Conservation (phyloP, 2,329 filamentous ascomycete genomes). For the Anisogramma anomala region DNA sequence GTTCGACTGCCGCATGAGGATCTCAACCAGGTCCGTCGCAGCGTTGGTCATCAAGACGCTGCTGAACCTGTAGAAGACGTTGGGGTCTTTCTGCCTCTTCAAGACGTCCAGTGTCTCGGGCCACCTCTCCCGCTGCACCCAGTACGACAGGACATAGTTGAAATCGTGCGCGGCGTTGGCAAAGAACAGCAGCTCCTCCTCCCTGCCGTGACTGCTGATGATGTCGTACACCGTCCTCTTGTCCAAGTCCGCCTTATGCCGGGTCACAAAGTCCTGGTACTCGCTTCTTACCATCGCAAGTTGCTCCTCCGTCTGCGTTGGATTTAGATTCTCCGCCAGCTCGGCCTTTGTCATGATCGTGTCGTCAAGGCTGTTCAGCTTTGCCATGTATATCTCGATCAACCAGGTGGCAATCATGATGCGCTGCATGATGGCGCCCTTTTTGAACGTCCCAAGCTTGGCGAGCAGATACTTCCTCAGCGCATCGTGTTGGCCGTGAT, state of each 20-base stretch:
- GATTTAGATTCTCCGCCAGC: constrained; percentile 58
- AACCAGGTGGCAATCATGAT: constrained; percentile 95
- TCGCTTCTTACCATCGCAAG: constrained; percentile 61
- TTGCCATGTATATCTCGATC: constrained; percentile 93
- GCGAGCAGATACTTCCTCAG: constrained; percentile 79
- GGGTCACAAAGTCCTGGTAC: constrained; percentile 77
- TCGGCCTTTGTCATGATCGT: constrained; percentile 84
- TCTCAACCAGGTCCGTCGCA: constrained; percentile 78
- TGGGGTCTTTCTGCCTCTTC: constrained; percentile 82
- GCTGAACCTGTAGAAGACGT: constrained; percentile 93
- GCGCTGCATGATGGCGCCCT: constrained; percentile 77
- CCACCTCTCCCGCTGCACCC: constrained; percentile 94
- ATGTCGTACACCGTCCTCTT: constrained; percentile 89
- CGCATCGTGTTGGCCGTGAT: constrained; percentile 81
- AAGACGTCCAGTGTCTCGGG: constrained; percentile 73
- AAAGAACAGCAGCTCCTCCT: constrained; percentile 85
- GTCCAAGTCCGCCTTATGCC: constrained; percentile 79
- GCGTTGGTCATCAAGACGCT: constrained; percentile 91
- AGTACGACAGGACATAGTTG: constrained; percentile 91
- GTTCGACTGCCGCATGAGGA: constrained; percentile 82
- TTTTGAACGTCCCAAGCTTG: constrained; percentile 73
- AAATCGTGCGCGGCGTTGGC: constrained; percentile 83
- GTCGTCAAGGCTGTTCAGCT: constrained; percentile 88
- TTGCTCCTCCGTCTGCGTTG: constrained; percentile 59
- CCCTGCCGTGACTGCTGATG: constrained; percentile 86